A percentile compares a stretch with the other conserved stretches of the same genome.
These are phyloP conservation scores for Russula sp. DNA, from an alignment of 768 basidiomycete species.

Conservation along the genomic window DNA sequence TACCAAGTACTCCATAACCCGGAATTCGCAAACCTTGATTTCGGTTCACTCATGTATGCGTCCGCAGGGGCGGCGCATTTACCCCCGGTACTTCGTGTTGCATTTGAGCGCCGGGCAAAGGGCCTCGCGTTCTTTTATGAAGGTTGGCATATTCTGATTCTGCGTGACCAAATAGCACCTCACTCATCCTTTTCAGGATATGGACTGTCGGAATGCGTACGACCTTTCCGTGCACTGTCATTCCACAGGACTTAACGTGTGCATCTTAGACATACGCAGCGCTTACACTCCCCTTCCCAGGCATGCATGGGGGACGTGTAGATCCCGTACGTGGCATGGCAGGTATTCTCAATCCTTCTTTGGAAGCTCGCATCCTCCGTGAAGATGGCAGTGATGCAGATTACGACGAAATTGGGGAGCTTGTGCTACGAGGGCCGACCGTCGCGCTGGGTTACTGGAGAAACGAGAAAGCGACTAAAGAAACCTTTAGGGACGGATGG, in stretches of 20 bases:
- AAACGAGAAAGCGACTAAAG: conserved; percentile 57
- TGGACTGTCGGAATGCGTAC: conserved; percentile 21
- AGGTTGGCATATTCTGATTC: neutral
- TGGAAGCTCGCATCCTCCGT: conserved; percentile 56
- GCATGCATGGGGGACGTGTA: conserved; percentile 8
- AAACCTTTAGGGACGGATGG: conserved; percentile 69
- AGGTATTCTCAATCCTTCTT: conserved; percentile 56
- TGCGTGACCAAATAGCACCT: neutral
- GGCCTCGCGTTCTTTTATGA: neutral
- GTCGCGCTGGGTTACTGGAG: conserved; percentile 67
- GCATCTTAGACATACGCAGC: conserved; percentile 19
- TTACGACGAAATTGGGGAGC: conserved; percentile 57
- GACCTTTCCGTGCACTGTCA: neutral
- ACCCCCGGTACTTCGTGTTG: conserved; percentile 5
- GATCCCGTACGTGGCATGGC: conserved; percentile 36
- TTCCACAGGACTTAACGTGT: neutral
- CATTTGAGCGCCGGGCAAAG: conserved; percentile 4
- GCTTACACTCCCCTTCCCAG: conserved; percentile 8
- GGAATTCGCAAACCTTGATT: conserved; percentile 2
- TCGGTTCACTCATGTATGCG: conserved; percentile 1
- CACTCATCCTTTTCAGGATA: conserved; percentile 2
- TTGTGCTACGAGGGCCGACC: conserved; percentile 52
- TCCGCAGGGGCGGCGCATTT: conserved; percentile 3
- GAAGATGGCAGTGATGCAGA: conserved; percentile 53
- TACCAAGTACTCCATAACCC: conserved; percentile 14